These are phyloP conservation scores for Xylariaceae sp. DNA, from an alignment of 2,329 filamentous ascomycete species.

Conservation along the genomic window DNA sequence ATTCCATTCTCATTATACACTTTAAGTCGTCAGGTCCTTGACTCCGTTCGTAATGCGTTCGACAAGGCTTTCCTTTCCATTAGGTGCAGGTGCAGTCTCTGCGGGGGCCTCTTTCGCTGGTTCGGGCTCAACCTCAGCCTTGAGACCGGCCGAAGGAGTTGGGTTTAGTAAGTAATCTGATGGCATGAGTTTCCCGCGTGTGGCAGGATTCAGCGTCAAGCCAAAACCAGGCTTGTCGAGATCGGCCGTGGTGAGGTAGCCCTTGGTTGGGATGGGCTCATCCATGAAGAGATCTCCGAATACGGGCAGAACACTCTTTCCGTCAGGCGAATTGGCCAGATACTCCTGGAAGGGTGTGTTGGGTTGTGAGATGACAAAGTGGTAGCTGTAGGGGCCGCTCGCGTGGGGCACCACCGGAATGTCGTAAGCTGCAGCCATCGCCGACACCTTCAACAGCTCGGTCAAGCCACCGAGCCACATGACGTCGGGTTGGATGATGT, in stretches of 20 bases:
- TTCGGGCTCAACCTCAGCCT: slow-evolving; percentile 28
- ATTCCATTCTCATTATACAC: no score
- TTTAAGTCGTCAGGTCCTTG: slow-evolving; percentile 18
- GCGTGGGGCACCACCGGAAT: slow-evolving; percentile 94
- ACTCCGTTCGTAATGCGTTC: slow-evolving; percentile 22
- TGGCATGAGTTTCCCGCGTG: slow-evolving; percentile 66
- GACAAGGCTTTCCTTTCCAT: slow-evolving; percentile 12
- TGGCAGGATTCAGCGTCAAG: slow-evolving; percentile 77
- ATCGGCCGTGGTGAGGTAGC: slow-evolving; percentile 73
- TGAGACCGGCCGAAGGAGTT: slow-evolving; percentile 47
- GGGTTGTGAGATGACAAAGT: slow-evolving; percentile 89
- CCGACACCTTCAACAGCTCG: slow-evolving; percentile 82
- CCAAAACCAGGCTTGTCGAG: slow-evolving; percentile 91
- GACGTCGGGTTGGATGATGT: slow-evolving; percentile 92
- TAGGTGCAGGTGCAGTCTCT: slow-evolving; percentile 1
- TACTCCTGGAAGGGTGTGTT: slow-evolving; percentile 97
- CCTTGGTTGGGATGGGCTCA: slow-evolving; percentile 82
- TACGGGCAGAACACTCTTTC: slow-evolving; percentile 82
- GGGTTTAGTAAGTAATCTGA: slow-evolving; percentile 70
- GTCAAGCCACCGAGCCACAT: slow-evolving; percentile 97
- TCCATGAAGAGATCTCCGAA: slow-evolving; percentile 89
- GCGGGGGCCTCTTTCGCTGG: background rate
- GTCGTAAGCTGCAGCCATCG: slow-evolving; percentile 88
- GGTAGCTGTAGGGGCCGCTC: slow-evolving; percentile 90
- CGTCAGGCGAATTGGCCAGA: slow-evolving; percentile 86